Evolutionary conservation across 2,329 filamentous ascomycete species (phyloP), one percentile per base, ranked within the genome.

Genomic region (Pseudocercospora crystallina): DNA sequence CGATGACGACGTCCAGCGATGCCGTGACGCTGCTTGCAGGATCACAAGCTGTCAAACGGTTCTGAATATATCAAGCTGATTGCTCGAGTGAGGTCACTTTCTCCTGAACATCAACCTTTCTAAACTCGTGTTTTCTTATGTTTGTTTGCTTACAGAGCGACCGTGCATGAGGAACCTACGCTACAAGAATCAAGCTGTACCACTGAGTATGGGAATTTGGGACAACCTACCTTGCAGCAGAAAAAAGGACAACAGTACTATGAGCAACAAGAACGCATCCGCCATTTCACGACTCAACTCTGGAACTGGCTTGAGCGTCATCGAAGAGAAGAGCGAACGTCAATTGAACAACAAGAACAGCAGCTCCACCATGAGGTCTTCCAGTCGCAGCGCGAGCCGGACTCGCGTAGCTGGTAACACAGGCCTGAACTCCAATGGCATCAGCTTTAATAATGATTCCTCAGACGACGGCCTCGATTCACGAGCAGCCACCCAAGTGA

Each of bases 171-270:
- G 38, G 41, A 38, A 47, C 40, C 42, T 43, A 30, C 46, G 43
- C 34, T 53, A 53, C 35, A 56, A 53, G 46, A 56, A 56, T 46
- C 53, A 56, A 52, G 53, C 53, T 30, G 45, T 56, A 45, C 46
- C 53, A 40, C 49, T 53, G 41, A 56, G 53, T 46, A 56, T 56
- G 53, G 53, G 53, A 48, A 47, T 56, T 49, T 56, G 52, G 42
- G 37, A 49, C 30, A 33, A 41, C 33, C 32, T 49, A 40, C 39
- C 41, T 20, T 30, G 41, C 26, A 32, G 41, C 33, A 30, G 35
- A 26, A 43, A 43, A 32, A 49, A 38, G 31, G 15, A 44, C 30
- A 41, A 32, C 36, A 49, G 20, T 14, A 38, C 35, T 38, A 47
- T 37, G 13, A 51, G 45, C 39, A 55, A 53, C 38, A 41, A 41